These are phyloP conservation scores for Gryganskiella cystojenkinii DNA, from an alignment of 192 early-diverging fungal genomes.

Conservation along the genomic window DNA sequence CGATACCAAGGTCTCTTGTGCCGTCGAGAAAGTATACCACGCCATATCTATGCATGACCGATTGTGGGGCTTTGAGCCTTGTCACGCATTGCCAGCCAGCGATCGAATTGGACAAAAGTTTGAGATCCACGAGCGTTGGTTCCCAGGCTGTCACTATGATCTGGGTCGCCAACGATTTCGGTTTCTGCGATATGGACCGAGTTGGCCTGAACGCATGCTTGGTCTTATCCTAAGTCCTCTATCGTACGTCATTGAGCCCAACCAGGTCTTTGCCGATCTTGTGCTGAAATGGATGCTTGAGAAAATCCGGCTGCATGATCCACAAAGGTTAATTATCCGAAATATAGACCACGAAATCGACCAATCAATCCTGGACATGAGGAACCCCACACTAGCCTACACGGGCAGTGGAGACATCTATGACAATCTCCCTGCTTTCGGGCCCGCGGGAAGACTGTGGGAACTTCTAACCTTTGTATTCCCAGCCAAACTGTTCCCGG, in stretches of 20 bases:
- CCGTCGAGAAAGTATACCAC: constrained; percentile 28
- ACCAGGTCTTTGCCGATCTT: constrained; percentile 5
- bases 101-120: background rate
- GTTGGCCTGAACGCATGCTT: background rate
- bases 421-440: background rate
- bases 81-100: constrained; percentile 2
- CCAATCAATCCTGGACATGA: background rate
- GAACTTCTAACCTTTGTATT: too few relatives aligned
- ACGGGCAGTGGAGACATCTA: constrained; percentile 16
- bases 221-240: background rate
- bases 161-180: constrained; percentile 14
- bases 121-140: constrained; percentile 21
- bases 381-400: background rate
- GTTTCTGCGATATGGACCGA: constrained; percentile 6
- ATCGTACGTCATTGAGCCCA: background rate
- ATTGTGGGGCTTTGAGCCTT: constrained; percentile 22
- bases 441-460: constrained; percentile 10
- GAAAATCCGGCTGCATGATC: background rate
- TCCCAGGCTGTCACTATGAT: constrained; percentile 31
- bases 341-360: background rate
- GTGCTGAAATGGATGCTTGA: constrained; percentile 23
- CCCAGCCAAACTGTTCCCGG: too few relatives aligned
- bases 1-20: constrained; percentile 8
- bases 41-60: constrained; percentile 12
- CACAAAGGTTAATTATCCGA: background rate